A percentile compares a stretch with the other conserved stretches of the same genome.
These are phyloP conservation scores for Ceratobasidium sp. DNA, from an alignment of 1,284 basidiomycete genomes.

Conservation along the genomic window DNA sequence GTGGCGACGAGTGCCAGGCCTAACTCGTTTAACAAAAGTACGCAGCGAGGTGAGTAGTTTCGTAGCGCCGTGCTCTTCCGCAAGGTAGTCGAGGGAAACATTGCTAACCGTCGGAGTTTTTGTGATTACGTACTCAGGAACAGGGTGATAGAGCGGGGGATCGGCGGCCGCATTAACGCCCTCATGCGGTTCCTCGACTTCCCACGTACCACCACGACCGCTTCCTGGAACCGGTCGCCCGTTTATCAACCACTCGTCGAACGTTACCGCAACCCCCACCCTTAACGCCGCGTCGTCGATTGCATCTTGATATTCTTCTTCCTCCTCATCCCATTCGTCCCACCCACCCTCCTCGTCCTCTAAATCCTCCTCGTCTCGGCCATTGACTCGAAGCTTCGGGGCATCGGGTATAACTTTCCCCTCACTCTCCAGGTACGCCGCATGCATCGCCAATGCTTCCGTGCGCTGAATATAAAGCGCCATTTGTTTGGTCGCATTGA, in stretches of 20 bases:
- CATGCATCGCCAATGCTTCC: slow-evolving; percentile 43
- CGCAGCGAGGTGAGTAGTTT: background rate
- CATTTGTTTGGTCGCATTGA: slow-evolving; percentile 46
- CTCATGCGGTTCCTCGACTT: too few relatives aligned
- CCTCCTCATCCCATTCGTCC: too few relatives aligned
- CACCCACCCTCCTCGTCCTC: background rate
- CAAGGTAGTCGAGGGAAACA: background rate
- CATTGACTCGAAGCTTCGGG: background rate
- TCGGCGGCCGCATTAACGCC: background rate
- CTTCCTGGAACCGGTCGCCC: too few relatives aligned
- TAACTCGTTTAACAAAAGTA: background rate
- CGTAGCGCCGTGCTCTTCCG: background rate
- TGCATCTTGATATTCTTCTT: too few relatives aligned
- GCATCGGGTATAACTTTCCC: background rate
- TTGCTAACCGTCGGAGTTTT: background rate
- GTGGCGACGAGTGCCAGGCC: background rate
- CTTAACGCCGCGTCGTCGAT: too few relatives aligned
- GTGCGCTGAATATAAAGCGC: slow-evolving; percentile 27
- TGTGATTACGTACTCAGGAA: slow-evolving; percentile 1
- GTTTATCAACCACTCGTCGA: too few relatives aligned
- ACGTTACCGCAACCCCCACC: too few relatives aligned
- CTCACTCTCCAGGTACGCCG: slow-evolving; percentile 1
- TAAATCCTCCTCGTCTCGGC: background rate
- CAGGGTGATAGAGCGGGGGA: background rate
- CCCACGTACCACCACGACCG: too few relatives aligned